Evolutionary conservation across 1,284 basidiomycete species (phyloP).

Genomic region (Cutaneotrichosporon sp.): DNA sequence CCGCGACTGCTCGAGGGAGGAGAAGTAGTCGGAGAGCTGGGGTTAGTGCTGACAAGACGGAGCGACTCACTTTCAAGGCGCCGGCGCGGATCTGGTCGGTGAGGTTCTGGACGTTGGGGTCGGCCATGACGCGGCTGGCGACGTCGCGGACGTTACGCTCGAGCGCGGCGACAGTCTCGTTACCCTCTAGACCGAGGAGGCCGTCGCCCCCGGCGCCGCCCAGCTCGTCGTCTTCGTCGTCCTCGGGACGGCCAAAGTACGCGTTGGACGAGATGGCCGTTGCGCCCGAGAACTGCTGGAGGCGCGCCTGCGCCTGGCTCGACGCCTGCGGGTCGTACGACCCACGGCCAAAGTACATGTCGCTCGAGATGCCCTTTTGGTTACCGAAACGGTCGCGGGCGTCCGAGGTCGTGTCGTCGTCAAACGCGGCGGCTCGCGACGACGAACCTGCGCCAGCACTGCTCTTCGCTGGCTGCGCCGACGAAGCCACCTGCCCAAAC

Average conservation of each 20-base stretch:
- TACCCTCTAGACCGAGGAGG: slow-evolving; percentile 60
- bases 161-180: slow-evolving; percentile 57
- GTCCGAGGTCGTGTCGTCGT: slow-evolving; percentile 61
- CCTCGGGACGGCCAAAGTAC: slow-evolving; percentile 87
- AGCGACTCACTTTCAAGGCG: slow-evolving; percentile 67
- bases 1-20: slow-evolving; percentile 49
- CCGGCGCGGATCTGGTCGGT: slow-evolving; percentile 75
- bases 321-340: slow-evolving; percentile 71
- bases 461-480: slow-evolving; percentile 49
- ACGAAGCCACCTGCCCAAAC: slow-evolving; percentile 64
- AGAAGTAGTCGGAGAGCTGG: slow-evolving; percentile 70
- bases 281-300: slow-evolving; percentile 84
- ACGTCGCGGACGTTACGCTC: slow-evolving; percentile 78
- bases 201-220: slow-evolving; percentile 52
- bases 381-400: slow-evolving; percentile 85
- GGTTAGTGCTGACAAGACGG: neutral
- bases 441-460: slow-evolving; percentile 38
- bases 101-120: slow-evolving; percentile 84
- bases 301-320: slow-evolving; percentile 72
- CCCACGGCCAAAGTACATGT: slow-evolving; percentile 94
- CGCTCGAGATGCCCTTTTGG: slow-evolving; percentile 91
- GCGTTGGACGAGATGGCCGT: slow-evolving; percentile 91
- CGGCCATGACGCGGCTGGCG: slow-evolving; percentile 69
- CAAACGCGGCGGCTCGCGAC: slow-evolving; percentile 12
- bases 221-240: slow-evolving; percentile 42